Base-by-base conservation (phyloP, 768 basidiomycete genomes). In the Lactifluus volemus region DNA sequence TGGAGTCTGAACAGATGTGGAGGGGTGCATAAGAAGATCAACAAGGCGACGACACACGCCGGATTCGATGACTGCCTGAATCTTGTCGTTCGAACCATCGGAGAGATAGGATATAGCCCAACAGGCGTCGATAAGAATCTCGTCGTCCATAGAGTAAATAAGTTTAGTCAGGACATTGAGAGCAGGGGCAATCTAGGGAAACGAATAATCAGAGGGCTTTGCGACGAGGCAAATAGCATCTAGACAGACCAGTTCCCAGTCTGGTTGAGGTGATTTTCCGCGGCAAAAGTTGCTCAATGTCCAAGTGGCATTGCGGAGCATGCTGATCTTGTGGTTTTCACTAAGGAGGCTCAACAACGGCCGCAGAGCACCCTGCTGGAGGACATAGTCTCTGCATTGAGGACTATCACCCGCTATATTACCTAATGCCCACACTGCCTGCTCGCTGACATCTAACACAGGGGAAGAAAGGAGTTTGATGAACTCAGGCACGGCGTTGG, bases 31-130 rank as follows among this genome's bases (percentile, higher is more conserved):
- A 66, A 99, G 85, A 48, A 99, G 81, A 71, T 99, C 97, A 38
- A 99, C 97, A 63, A 99, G 84, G 68, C 97, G 86, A 73, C 97
- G 84, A 77, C 95, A 97, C 51, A 99, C 96, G 34, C 96, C 97
- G 19, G 91, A 92, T 75, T 98, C 96, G 68, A 99, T 98, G 59
- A 99, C 97, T 36, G 97, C 97, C 74, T 99, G 97, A 61, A 99
- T 99, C 79, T 99, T 99, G 78, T 99, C 97, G 70, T 97, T 97
- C 38, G 94, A 90, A 52, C 97, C 97, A 72, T 99, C 97, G 1
- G 96, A 98, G 42, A 99, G 86, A 76, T 99, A 99, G 44, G 95
- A 98, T 73, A 99, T 96, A 30, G 97, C 97, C 97, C 97, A 99
- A 80, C 97, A 99, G 14, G 97, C 97, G 73, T 99, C 97, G 70